Evolutionary conservation across 805 yeast species (phyloP).

Genomic region (Barnettozyma pratensis): DNA sequence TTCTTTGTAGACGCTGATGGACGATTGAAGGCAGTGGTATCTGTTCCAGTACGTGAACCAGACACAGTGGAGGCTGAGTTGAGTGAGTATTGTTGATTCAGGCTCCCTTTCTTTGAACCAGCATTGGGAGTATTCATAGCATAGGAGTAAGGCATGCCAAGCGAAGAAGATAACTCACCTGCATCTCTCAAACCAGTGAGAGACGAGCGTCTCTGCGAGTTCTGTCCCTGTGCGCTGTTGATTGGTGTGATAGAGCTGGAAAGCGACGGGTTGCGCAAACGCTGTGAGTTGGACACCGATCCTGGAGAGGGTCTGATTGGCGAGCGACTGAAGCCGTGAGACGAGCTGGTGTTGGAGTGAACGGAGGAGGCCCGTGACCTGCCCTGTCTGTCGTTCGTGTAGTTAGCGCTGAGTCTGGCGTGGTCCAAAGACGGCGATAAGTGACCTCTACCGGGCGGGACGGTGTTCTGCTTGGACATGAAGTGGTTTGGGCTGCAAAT

Average conservation of each 20-base stretch:
- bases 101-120: not conserved
- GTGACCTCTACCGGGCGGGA: not conserved
- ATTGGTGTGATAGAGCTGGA: not conserved
- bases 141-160: slow-evolving; percentile 20
- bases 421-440: not conserved
- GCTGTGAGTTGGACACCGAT: slow-evolving; percentile 4
- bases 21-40: not conserved
- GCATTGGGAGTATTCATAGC: not conserved
- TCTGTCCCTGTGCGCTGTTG: not conserved
- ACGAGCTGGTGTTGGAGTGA: not conserved
- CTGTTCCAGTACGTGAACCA: not conserved
- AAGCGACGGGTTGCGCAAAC: slow-evolving; percentile 9
- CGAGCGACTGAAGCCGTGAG: slow-evolving; percentile 11
- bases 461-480: not conserved
- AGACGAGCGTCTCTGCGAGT: slow-evolving; percentile 17
- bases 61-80: not conserved
- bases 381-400: not conserved
- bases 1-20: slow-evolving; percentile 8
- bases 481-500: too few relatives aligned
- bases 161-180: slow-evolving; percentile 14
- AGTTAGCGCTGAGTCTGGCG: too few relatives aligned
- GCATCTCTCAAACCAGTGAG: slow-evolving; percentile 13
- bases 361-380: slow-evolving; percentile 5
- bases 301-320: slow-evolving; percentile 14
- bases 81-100: slow-evolving; percentile 2